phyloP scores from a whole-genome alignment of 2,329 filamentous ascomycete genomes.

The Aspergillus fructus region DNA sequence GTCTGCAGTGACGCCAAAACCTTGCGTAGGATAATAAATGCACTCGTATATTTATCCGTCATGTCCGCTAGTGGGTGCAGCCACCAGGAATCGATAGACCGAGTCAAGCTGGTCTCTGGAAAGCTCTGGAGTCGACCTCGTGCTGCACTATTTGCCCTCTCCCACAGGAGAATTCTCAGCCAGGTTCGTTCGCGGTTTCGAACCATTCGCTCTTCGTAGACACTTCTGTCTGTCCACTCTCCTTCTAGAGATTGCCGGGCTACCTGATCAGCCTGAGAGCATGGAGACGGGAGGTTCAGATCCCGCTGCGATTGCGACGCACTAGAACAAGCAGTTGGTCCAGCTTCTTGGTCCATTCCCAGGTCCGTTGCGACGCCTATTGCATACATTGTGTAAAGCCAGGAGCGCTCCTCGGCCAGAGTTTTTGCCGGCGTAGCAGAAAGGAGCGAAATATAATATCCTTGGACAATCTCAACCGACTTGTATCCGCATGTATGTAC shows the following conservation, averaged over 20 bases:
- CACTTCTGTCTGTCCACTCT: neutral
- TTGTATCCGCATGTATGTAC: conserved; percentile 30
- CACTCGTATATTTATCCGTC: conserved; percentile 30
- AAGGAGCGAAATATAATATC: conserved; percentile 32
- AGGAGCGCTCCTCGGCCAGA: conserved; percentile 27
- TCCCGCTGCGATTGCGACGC: neutral
- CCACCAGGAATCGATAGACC: conserved; percentile 28
- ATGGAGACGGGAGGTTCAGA: neutral
- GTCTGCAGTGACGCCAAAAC: conserved; percentile 20
- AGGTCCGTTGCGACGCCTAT: conserved; percentile 28
- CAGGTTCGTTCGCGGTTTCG: conserved; percentile 32
- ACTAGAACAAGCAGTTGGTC: neutral
- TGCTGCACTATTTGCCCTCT: conserved; percentile 31
- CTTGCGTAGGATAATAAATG: conserved; percentile 27
- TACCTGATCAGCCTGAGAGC: neutral
- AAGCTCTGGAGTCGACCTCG: conserved; percentile 27
- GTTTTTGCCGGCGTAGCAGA: conserved; percentile 28
- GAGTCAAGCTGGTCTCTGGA: conserved; percentile 28
- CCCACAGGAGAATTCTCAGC: conserved; percentile 32
- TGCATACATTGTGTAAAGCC: conserved; percentile 32
- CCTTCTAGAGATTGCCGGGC: neutral
- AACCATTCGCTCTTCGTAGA: neutral
- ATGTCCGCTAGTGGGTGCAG: conserved; percentile 26
- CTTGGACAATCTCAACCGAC: conserved; percentile 32
- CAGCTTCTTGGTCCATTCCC: conserved; percentile 23